phyloP scores from a whole-genome alignment of 2,329 filamentous ascomycete genomes.

The Talaromyces sp. region DNA sequence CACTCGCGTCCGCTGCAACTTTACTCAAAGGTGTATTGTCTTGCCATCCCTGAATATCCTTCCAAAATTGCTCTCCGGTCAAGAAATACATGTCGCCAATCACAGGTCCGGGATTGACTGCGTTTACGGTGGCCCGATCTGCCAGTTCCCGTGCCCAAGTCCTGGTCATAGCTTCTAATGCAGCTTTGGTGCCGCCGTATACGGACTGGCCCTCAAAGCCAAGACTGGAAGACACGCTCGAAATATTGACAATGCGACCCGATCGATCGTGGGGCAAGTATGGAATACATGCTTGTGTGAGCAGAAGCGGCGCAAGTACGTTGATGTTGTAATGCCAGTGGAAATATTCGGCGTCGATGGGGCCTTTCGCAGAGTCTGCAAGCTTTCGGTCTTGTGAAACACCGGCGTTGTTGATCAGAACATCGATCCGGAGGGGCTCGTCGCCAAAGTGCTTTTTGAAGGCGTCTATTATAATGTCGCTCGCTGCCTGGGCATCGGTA shows the following conservation, averaged over 20 bases:
- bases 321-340: slow-evolving; percentile 72
- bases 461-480: slow-evolving; percentile 53
- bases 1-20: slow-evolving; percentile 39
- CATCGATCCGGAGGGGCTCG: slow-evolving; percentile 65
- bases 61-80: slow-evolving; percentile 56
- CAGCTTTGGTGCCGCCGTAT: slow-evolving; percentile 65
- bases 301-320: slow-evolving; percentile 72
- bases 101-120: slow-evolving; percentile 64
- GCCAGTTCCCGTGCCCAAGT: slow-evolving; percentile 62
- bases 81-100: slow-evolving; percentile 63
- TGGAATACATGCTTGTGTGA: slow-evolving; percentile 68
- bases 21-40: slow-evolving; percentile 62
- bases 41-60: slow-evolving; percentile 57
- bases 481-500: slow-evolving; percentile 57
- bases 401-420: slow-evolving; percentile 85
- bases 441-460: slow-evolving; percentile 51
- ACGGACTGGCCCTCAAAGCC: slow-evolving; percentile 59
- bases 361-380: slow-evolving; percentile 62
- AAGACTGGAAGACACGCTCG: slow-evolving; percentile 54
- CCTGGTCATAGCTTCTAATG: slow-evolving; percentile 65
- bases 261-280: slow-evolving; percentile 67
- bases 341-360: slow-evolving; percentile 63
- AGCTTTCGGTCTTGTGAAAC: slow-evolving; percentile 49
- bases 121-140: slow-evolving; percentile 61
- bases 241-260: slow-evolving; percentile 61